Evolutionary conservation across 805 yeast species (phyloP).

Genomic region (Tetrapisispora iriomotensis): DNA sequence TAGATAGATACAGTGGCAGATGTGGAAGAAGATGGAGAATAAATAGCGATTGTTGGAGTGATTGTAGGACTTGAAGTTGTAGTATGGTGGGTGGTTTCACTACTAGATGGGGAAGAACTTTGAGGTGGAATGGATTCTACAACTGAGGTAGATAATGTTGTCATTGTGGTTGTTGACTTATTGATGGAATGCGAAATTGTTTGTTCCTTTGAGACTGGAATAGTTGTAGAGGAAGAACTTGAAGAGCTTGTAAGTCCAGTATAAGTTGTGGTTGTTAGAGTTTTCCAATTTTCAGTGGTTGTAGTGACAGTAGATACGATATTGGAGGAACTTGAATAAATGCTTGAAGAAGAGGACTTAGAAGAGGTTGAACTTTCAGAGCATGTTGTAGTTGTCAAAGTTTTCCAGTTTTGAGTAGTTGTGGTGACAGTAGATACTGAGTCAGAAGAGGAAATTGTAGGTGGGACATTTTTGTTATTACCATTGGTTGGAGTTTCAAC

Average conservation of each 20-base stretch:
- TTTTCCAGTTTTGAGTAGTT: background rate
- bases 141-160: background rate
- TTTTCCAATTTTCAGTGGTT: background rate
- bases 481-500: conserved; percentile 10
- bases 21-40: background rate
- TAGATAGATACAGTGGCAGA: conserved; percentile 1
- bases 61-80: background rate
- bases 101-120: too few species aligned
- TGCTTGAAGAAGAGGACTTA: background rate
- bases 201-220: background rate
- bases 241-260: background rate
- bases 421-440: background rate
- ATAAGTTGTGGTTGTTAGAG: background rate
- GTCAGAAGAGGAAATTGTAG: conserved; percentile 4
- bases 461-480: background rate
- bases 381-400: conserved; percentile 2
- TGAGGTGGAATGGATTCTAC: too few species aligned
- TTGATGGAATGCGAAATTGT: too few species aligned
- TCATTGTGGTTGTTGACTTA: background rate
- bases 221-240: background rate
- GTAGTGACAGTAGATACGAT: background rate
- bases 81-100: too few species aligned
- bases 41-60: background rate
- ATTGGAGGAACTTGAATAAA: background rate
- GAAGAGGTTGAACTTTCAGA: conserved; percentile 1